Conservation (phyloP, 2,329 filamentous ascomycete genomes). For the Beauveria scarabaeidicola region DNA sequence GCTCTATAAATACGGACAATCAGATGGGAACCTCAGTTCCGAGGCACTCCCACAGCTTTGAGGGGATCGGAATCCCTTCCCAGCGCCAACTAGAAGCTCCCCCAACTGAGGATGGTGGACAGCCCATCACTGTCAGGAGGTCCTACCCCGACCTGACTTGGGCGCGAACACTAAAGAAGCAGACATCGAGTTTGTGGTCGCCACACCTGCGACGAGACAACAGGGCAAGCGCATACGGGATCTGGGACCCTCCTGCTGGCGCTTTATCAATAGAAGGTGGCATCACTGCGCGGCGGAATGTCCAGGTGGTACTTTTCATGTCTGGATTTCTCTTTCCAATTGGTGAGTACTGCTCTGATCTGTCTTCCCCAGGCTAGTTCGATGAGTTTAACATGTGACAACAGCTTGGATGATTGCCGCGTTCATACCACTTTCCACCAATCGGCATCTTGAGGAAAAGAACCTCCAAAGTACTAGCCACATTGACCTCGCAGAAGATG, state of each 20-base stretch:
- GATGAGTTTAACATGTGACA: conserved; percentile 4
- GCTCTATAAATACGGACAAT: conserved; percentile 40
- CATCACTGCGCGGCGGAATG: conserved; percentile 57
- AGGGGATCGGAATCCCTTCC: conserved; percentile 39
- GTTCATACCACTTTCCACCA: conserved; percentile 60
- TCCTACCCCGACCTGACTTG: conserved; percentile 5
- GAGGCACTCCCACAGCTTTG: conserved; percentile 40
- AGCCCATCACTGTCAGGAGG: not conserved
- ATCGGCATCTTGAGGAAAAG: conserved; percentile 45
- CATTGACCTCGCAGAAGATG: conserved; percentile 28
- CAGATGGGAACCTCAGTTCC: conserved; percentile 37
- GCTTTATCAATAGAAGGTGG: conserved; percentile 55
- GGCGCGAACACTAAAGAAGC: conserved; percentile 32
- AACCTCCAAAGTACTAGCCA: conserved; percentile 32
- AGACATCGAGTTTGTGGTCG: conserved; percentile 59
- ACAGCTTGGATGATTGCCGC: conserved; percentile 73
- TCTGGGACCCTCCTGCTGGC: conserved; percentile 67
- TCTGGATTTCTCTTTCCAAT: conserved; percentile 71
- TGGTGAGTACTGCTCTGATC: conserved; percentile 36
- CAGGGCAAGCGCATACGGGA: conserved; percentile 47
- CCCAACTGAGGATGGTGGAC: conserved; percentile 10
- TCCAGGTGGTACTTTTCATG: conserved; percentile 67
- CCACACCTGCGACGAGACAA: conserved; percentile 62
- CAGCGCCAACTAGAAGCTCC: conserved; percentile 33
- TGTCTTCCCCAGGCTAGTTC: not conserved